phyloP scores from a whole-genome alignment of 139 green algal species.

The Pedinophyceae sp. region DNA sequence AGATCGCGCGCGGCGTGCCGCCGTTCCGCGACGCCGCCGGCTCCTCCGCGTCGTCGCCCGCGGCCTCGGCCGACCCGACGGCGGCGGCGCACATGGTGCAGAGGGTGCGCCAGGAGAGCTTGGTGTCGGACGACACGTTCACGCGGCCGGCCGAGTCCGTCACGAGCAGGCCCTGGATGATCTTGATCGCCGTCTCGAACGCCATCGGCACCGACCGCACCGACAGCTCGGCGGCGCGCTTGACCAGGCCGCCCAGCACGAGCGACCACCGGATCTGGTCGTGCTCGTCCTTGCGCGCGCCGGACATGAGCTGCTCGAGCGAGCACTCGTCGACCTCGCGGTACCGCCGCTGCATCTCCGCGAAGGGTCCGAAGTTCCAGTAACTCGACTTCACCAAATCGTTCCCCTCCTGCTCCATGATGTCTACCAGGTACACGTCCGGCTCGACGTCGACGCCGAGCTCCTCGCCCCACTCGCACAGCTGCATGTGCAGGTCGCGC shows the following conservation, averaged over 20 bases:
- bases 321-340: constrained; percentile 5
- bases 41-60: constrained; percentile 39
- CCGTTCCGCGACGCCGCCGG: no score
- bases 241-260: constrained; percentile 40
- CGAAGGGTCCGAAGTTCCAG: constrained; percentile 52
- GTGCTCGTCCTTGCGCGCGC: constrained; percentile 3
- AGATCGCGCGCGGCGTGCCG: no score
- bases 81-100: constrained; percentile 23
- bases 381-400: constrained; percentile 18
- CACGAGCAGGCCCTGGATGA: not conserved
- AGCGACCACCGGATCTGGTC: constrained; percentile 42
- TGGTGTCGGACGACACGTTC: constrained; percentile 16
- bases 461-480: constrained; percentile 3
- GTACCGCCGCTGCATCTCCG: constrained; percentile 30
- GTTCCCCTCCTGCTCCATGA: constrained; percentile 45
- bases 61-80: constrained; percentile 19
- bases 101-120: constrained; percentile 5
- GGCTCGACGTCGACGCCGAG: not conserved
- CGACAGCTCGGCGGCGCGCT: constrained; percentile 29
- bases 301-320: constrained; percentile 21
- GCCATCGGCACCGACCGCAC: constrained; percentile 20
- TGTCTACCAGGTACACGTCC: constrained; percentile 39
- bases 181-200: constrained; percentile 13
- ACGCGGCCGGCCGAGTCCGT: constrained; percentile 1
- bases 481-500: constrained; percentile 18